Evolutionary conservation across 257 asterid genomes (phyloP).

Genomic region (Penstemon davidsonii): DNA sequence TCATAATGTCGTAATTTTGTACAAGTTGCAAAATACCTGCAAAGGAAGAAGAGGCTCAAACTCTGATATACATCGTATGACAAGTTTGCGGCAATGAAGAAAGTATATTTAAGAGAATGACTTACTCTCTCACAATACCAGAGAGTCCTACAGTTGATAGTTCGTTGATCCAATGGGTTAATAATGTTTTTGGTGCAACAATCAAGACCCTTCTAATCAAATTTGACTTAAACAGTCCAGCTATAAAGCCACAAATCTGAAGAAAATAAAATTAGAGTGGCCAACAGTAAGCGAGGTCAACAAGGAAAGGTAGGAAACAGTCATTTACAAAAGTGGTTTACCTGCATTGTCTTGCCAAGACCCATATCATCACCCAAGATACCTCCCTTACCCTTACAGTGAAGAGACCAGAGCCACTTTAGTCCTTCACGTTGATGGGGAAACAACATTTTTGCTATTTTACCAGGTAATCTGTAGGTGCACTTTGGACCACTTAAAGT

Average conservation of each 20-base stretch:
- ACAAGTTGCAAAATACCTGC: constrained; percentile 77
- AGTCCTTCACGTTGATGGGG: constrained; percentile 96
- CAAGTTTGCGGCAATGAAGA: constrained; percentile 15
- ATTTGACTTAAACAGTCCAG: constrained; percentile 77
- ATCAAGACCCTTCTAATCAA: constrained; percentile 71
- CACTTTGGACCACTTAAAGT: constrained; percentile 52
- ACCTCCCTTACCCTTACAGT: constrained; percentile 87
- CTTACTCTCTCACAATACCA: constrained; percentile 74
- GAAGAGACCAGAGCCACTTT: constrained; percentile 98
- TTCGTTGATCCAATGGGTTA: constrained; percentile 89
- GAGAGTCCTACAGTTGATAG: constrained; percentile 85
- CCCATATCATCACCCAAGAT: constrained; percentile 98
- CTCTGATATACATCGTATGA: constrained; percentile 6
- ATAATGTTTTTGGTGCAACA: constrained; percentile 90
- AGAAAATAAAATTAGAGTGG: constrained; percentile 11
- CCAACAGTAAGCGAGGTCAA: constrained; percentile 12
- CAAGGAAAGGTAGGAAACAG: constrained; percentile 7
- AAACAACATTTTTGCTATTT: constrained; percentile 70
- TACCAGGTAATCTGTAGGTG: constrained; percentile 55
- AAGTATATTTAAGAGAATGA: constrained; percentile 25
- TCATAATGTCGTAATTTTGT: constrained; percentile 76
- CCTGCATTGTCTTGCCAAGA: constrained; percentile 99
- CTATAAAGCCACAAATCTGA: constrained; percentile 82
- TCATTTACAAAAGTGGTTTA: constrained; percentile 27
- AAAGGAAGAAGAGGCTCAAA: constrained; percentile 27